These are phyloP conservation scores for Leccinum pellstonianum DNA, from an alignment of 768 basidiomycete species.

Conservation along the genomic window DNA sequence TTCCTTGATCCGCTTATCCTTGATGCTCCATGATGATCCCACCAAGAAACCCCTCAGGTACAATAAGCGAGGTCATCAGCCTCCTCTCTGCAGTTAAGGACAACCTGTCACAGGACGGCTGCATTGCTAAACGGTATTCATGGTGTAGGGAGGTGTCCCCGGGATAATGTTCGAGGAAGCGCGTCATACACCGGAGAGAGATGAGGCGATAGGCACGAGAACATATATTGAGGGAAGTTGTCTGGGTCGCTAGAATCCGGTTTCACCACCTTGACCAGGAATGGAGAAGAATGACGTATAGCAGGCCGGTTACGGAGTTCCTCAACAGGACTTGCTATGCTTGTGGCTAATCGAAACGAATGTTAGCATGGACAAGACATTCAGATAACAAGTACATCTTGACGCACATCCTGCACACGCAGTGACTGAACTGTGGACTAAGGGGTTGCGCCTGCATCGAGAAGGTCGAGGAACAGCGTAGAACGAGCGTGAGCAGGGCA, in stretches of 20 bases:
- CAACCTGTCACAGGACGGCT: conserved; percentile 69
- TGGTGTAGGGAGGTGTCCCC: conserved; percentile 77
- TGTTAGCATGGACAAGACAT: too few species aligned
- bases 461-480: too few species aligned
- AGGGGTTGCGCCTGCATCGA: too few species aligned
- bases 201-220: conserved; percentile 29
- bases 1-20: conserved; percentile 76
- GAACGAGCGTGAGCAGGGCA: too few species aligned
- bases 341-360: too few species aligned
- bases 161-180: conserved; percentile 66
- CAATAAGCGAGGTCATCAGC: conserved; percentile 59
- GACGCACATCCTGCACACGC: too few species aligned
- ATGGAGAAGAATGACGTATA: conserved; percentile 50
- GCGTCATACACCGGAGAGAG: conserved; percentile 57
- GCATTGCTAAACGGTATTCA: conserved; percentile 68
- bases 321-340: too few species aligned
- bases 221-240: conserved; percentile 34
- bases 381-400: too few species aligned
- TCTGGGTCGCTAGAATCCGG: conserved; percentile 23
- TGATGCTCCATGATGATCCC: conserved; percentile 67
- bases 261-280: conserved; percentile 41
- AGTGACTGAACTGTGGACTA: too few species aligned
- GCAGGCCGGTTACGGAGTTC: too few species aligned
- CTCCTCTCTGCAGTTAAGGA: conserved; percentile 65
- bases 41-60: conserved; percentile 62